Conservation (phyloP, 1,284 basidiomycete species). For the Tetrapyrgos nigripes region DNA sequence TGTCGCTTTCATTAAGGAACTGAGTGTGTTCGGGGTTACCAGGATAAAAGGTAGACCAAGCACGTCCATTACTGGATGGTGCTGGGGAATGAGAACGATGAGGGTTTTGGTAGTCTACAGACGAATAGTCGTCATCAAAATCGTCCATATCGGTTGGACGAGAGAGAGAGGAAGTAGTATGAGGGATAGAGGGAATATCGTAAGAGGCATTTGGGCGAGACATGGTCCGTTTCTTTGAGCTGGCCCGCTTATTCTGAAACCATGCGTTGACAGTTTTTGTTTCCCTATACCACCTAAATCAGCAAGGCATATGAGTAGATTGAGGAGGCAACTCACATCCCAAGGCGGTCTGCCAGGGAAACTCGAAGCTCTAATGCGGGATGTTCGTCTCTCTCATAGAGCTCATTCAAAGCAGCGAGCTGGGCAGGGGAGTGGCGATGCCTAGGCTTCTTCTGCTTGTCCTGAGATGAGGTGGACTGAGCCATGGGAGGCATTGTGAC, state of each 20-base stretch:
- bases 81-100: constrained; percentile 31
- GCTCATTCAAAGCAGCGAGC: constrained; percentile 74
- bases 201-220: constrained; percentile 45
- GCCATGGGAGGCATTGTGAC: constrained; percentile 27
- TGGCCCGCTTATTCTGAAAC: constrained; percentile 86
- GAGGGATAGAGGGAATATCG: constrained; percentile 42
- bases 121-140: constrained; percentile 51
- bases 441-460: constrained; percentile 69
- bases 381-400: constrained; percentile 78
- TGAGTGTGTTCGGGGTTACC: constrained; percentile 53
- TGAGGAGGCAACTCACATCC: constrained; percentile 62
- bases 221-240: constrained; percentile 74
- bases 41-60: constrained; percentile 49
- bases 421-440: constrained; percentile 76
- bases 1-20: constrained; percentile 50
- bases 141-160: constrained; percentile 48
- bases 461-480: constrained; percentile 30
- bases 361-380: constrained; percentile 72
- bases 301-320: constrained; percentile 25
- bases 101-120: constrained; percentile 39
- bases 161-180: constrained; percentile 33
- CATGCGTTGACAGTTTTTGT: constrained; percentile 83
- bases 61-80: background rate
- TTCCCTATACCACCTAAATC: constrained; percentile 54
- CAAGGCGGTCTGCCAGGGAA: constrained; percentile 69